These are phyloP conservation scores for Globisporangium spiculum DNA, from an alignment of 352 stramenopile species.

Conservation along the genomic window DNA sequence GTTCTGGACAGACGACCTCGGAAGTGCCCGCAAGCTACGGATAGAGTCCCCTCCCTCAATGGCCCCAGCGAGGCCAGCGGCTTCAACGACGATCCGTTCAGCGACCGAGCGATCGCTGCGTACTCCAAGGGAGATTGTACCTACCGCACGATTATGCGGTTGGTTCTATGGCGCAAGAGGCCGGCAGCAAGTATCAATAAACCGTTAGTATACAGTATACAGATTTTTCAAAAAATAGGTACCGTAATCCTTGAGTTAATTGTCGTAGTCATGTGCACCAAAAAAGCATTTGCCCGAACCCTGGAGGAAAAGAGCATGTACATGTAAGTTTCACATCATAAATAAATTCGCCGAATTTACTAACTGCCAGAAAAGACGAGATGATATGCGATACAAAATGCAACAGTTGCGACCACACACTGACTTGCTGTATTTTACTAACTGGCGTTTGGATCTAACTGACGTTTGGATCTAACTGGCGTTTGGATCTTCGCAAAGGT, in stretches of 20 bases:
- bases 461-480: neutral
- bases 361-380: neutral
- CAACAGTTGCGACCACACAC: neutral
- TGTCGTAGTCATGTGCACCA: neutral
- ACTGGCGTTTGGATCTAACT: too few species aligned
- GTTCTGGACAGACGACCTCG: neutral
- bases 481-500: constrained; percentile 1
- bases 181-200: too few species aligned
- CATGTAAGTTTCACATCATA: neutral
- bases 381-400: neutral
- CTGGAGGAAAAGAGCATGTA: neutral
- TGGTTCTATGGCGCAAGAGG: too few species aligned
- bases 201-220: too few species aligned
- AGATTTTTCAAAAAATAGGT: too few species aligned
- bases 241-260: too few species aligned
- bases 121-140: too few species aligned
- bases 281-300: neutral
- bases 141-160: too few species aligned
- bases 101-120: too few species aligned
- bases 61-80: too few species aligned
- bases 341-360: neutral
- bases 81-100: too few species aligned
- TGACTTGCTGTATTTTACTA: neutral
- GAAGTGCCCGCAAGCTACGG: neutral
- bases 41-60: neutral